phyloP scores from a whole-genome alignment of 768 basidiomycete species.

The Sporobolomyces pararoseus region DNA sequence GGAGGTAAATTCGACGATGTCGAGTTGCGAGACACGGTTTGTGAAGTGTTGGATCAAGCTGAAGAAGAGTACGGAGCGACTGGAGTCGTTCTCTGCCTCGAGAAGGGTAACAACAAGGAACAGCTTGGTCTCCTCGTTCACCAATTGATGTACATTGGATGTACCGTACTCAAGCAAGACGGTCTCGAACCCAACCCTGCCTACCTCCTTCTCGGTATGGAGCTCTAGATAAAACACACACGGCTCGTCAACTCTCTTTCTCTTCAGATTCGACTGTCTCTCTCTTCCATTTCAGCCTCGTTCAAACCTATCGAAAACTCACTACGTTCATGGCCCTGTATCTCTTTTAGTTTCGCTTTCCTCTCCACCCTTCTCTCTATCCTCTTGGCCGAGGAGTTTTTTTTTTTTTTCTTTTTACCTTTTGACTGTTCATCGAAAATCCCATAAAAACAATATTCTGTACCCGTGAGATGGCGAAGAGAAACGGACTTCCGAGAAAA shows the following conservation, averaged over 20 bases:
- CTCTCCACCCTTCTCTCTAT: background rate
- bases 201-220: slow-evolving; percentile 79
- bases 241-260: slow-evolving; percentile 8
- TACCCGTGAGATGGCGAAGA: too few species aligned
- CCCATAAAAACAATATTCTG: background rate
- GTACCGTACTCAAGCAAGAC: slow-evolving; percentile 50
- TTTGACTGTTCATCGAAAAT: background rate
- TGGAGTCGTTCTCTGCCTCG: slow-evolving; percentile 73
- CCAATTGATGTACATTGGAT: slow-evolving; percentile 87
- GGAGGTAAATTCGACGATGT: slow-evolving; percentile 57
- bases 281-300: background rate
- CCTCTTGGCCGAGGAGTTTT: slow-evolving; percentile 15
- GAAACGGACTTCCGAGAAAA: too few species aligned
- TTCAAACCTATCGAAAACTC: background rate
- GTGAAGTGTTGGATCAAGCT: slow-evolving; percentile 79
- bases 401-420: background rate
- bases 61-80: slow-evolving; percentile 75
- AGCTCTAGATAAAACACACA: slow-evolving; percentile 55
- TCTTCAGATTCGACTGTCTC: background rate
- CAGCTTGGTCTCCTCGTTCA: slow-evolving; percentile 72
- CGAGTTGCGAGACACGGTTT: slow-evolving; percentile 58
- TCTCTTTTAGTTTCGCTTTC: background rate
- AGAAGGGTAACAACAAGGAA: slow-evolving; percentile 59
- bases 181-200: slow-evolving; percentile 63
- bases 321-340: background rate